phyloP scores from a whole-genome alignment of 2,329 filamentous ascomycete genomes.

The Passalora sequoiae region DNA sequence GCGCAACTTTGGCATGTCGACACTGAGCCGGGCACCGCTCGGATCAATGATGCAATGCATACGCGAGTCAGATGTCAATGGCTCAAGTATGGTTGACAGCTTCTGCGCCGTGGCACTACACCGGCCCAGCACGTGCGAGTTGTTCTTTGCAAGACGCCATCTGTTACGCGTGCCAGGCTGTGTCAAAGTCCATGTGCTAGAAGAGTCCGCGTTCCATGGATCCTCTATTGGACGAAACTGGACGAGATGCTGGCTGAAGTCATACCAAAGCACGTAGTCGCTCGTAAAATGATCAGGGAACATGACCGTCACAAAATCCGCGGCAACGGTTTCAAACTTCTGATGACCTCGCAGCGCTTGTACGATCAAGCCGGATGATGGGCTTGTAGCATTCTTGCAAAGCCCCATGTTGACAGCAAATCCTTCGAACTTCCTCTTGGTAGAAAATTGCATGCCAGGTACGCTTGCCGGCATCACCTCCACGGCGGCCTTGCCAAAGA shows the following conservation, averaged over 20 bases:
- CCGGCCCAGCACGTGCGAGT: conserved; percentile 9
- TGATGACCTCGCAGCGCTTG: background rate
- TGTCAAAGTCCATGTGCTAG: conserved; percentile 16
- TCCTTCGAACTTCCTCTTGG: conserved; percentile 33
- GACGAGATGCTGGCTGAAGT: conserved; percentile 43
- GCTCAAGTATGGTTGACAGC: conserved; percentile 47
- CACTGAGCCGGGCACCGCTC: background rate
- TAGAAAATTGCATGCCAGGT: conserved; percentile 50
- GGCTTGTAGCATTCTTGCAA: background rate
- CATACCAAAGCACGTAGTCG: conserved; percentile 57
- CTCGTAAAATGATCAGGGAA: conserved; percentile 50
- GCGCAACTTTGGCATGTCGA: conserved; percentile 21
- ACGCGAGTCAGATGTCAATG: conserved; percentile 11
- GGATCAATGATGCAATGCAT: conserved; percentile 17
- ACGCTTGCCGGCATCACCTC: conserved; percentile 49
- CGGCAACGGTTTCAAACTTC: conserved; percentile 37
- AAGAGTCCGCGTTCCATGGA: conserved; percentile 18
- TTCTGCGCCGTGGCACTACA: conserved; percentile 39
- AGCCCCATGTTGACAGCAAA: conserved; percentile 41
- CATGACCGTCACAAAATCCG: conserved; percentile 37
- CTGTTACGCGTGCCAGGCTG: conserved; percentile 28
- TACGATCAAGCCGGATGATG: background rate
- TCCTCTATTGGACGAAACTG: conserved; percentile 45
- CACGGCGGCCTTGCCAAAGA: conserved; percentile 53
- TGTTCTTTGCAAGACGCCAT: conserved; percentile 32